Percentiles rank a stretch among this genome's conserved stretches.
Evolutionary conservation across 495 filamentous ascomycete species (phyloP).

Genomic region (Podospora didyma): DNA sequence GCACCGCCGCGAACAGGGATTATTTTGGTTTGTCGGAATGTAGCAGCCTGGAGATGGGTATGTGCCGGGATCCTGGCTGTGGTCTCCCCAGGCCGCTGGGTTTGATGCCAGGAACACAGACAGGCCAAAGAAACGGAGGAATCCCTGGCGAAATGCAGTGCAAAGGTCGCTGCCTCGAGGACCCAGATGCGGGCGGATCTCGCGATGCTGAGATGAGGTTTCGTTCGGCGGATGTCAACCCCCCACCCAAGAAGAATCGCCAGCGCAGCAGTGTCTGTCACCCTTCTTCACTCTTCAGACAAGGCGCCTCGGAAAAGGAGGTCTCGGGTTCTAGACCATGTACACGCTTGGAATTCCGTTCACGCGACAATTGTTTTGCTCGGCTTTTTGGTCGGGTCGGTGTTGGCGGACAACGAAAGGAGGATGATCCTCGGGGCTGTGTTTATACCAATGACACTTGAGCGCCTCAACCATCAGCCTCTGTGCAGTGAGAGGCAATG

Average conservation of each 20-base stretch:
- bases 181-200: neutral
- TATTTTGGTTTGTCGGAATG: slow-evolving; percentile 25
- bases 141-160: neutral
- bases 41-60: slow-evolving; percentile 26
- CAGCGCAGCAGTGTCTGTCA: neutral
- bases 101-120: slow-evolving; percentile 5
- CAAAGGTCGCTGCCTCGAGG: neutral
- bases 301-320: neutral
- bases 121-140: neutral
- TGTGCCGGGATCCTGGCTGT: slow-evolving; percentile 6
- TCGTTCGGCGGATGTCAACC: neutral
- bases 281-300: neutral
- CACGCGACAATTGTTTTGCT: neutral
- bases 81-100: slow-evolving; percentile 9
- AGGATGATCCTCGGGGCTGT: neutral
- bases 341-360: neutral
- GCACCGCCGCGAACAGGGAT: slow-evolving; percentile 10
- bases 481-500: neutral
- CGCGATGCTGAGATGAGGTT: neutral
- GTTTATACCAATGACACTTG: neutral
- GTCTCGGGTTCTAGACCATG: neutral
- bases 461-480: too few species aligned
- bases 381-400: neutral
- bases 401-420: neutral
- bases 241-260: too few species aligned